Conservation (phyloP, 768 basidiomycete genomes). For the Suillus spraguei region DNA sequence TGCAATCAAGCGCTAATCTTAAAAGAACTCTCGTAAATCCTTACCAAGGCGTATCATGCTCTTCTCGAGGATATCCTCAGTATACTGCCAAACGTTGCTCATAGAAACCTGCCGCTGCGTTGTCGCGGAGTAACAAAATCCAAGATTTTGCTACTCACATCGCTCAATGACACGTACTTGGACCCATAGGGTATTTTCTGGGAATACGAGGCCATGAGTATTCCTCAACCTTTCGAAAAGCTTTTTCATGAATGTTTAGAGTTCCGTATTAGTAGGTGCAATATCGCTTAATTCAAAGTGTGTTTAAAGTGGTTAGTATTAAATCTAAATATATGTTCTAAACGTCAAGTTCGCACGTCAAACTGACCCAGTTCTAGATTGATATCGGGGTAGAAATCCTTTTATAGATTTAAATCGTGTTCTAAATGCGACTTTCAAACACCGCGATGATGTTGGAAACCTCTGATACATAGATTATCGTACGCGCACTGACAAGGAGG, state of each 20-base stretch:
- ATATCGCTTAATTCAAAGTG: too few species aligned
- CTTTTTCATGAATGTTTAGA: slow-evolving; percentile 43
- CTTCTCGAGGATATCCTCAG: slow-evolving; percentile 40
- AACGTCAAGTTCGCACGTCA: too few species aligned
- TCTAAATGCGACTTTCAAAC: too few species aligned
- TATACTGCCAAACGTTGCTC: slow-evolving; percentile 45
- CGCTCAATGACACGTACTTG: slow-evolving; percentile 28
- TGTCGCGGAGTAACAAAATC: slow-evolving; percentile 16
- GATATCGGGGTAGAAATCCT: too few species aligned
- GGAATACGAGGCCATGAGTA: slow-evolving; percentile 33
- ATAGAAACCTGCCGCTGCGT: slow-evolving; percentile 36
- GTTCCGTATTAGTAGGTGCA: slow-evolving; percentile 36
- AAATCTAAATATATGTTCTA: too few species aligned
- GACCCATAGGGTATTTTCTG: slow-evolving; percentile 25
- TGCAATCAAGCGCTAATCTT: slow-evolving; percentile 10
- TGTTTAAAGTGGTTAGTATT: too few species aligned
- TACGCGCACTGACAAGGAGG: too few species aligned
- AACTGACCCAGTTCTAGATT: too few species aligned
- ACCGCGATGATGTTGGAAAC: too few species aligned
- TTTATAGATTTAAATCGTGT: too few species aligned
- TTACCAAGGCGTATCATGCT: slow-evolving; percentile 39
- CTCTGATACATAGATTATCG: too few species aligned
- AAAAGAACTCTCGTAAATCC: slow-evolving; percentile 36
- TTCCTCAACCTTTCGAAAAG: slow-evolving; percentile 38
- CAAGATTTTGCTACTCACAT: slow-evolving; percentile 30